Base-by-base conservation (phyloP, 257 asterid genomes). In the Primulina huaijiensis region DNA sequence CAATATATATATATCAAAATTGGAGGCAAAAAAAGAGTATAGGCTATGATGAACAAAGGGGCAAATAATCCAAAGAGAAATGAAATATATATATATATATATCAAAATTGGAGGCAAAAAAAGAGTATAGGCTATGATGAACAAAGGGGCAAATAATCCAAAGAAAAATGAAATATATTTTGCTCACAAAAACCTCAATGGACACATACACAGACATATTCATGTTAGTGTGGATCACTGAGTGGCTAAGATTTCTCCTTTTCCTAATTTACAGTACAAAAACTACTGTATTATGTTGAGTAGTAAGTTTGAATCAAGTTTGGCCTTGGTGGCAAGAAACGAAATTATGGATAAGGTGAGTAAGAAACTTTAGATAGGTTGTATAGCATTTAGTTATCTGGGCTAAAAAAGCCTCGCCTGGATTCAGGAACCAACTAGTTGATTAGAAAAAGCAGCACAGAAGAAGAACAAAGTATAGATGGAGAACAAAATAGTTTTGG, bases 1-100 rank as follows among this genome's bases (percentile, higher is more conserved):
- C 77, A 81, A 23, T 23, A 58, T 59, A 68, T 40, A 56, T 40
- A 59, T 63, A 62, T 58, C 68, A 69, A 52, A 55, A 73, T 20
- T n/a, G 29, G 61, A 52, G 34, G 37, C 40, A 64, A 8, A 16
- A 11, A 30, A 5, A 33, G 55, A 34, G 66, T 58, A 69, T 17
- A 64, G n/a, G 61, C 43, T 20, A 64, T 62, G 20, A 71, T 67
- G 64, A 35, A 64, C 21, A 59, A 60, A 53, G 37, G 34, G 34
- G 30, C 50, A 57, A 63, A 64, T 27, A 50, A 66, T 64, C 56
- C 40, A 57, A 35, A 37, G 46, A 61, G 8, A 70, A 52, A 64
- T 16, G 58, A 64, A 62, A 35, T n/a, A 63, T 5, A 14, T 19
- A n/a, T n/a, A 58, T 59, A 71, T 40, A 56, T 40, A 59, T 63